These are phyloP conservation scores for Emmonsia crescens DNA, from an alignment of 2,329 filamentous ascomycete species.

Conservation along the genomic window DNA sequence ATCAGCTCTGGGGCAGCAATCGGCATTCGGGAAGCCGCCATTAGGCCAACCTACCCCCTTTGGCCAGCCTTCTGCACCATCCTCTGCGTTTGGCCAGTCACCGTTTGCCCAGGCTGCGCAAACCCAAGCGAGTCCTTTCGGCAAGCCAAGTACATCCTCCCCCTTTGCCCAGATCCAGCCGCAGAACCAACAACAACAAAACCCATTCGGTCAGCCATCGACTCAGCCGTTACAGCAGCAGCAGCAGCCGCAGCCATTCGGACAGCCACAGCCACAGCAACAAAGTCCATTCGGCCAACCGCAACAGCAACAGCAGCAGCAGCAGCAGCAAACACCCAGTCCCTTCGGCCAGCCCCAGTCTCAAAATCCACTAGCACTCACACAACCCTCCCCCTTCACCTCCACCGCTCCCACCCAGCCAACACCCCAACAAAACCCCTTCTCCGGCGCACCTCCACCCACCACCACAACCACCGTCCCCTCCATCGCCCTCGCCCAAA, in stretches of 20 bases:
- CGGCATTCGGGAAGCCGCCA: slow-evolving; percentile 18
- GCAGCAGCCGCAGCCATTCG: slow-evolving; percentile 2
- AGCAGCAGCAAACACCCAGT: neutral
- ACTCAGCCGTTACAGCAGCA: slow-evolving; percentile 20
- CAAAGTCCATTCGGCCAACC: slow-evolving; percentile 1
- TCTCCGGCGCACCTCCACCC: neutral
- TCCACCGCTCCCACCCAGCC: slow-evolving; percentile 1
- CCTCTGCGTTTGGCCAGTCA: neutral
- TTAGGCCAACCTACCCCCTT: slow-evolving; percentile 26
- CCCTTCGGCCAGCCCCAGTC: slow-evolving; percentile 3
- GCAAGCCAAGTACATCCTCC: slow-evolving; percentile 6
- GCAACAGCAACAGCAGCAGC: slow-evolving; percentile 1
- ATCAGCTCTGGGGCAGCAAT: slow-evolving; percentile 4
- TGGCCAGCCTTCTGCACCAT: slow-evolving; percentile 18
- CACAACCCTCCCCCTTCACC: neutral
- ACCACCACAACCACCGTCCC: slow-evolving; percentile 10
- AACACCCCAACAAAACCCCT: slow-evolving; percentile 16
- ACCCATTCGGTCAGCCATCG: slow-evolving; percentile 25
- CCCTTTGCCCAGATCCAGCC: slow-evolving; percentile 12
- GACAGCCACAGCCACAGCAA: neutral
- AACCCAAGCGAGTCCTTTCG: slow-evolving; percentile 5
- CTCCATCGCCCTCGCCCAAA: slow-evolving; percentile 6
- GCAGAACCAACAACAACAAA: slow-evolving; percentile 24
- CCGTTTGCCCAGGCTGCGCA: slow-evolving; percentile 1
- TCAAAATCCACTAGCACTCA: neutral